Percentiles rank a stretch among this genome's conserved stretches.
These are phyloP conservation scores for Myotisia sp. DNA, from an alignment of 2,329 filamentous ascomycete genomes.

Conservation along the genomic window DNA sequence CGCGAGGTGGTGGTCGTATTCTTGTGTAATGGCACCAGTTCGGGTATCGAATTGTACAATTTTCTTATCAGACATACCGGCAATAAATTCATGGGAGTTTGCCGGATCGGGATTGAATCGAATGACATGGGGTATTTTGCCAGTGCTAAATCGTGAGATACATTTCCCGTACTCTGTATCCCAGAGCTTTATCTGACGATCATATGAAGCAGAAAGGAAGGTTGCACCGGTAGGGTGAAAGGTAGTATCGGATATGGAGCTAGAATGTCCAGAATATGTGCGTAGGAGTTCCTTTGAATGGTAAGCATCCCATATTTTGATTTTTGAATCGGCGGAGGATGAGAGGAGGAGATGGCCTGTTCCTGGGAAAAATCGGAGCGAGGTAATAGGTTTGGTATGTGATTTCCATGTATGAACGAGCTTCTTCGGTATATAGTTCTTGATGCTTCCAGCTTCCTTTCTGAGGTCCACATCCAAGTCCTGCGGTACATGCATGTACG, in stretches of 20 bases:
- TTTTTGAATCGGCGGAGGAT: conserved; percentile 74
- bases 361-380: conserved; percentile 73
- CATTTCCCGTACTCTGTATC: conserved; percentile 91
- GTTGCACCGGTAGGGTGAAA: conserved; percentile 72
- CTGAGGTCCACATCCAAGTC: conserved; percentile 74
- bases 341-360: conserved; percentile 82
- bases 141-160: conserved; percentile 74
- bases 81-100: conserved; percentile 76
- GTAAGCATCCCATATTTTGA: conserved; percentile 92
- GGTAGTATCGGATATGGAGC: conserved; percentile 75
- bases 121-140: conserved; percentile 88
- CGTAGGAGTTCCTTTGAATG: conserved; percentile 77
- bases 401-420: conserved; percentile 78
- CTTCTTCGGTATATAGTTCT: conserved; percentile 93
- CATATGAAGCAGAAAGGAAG: conserved; percentile 84
- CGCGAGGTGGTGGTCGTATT: conserved; percentile 97
- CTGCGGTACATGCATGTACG: conserved; percentile 94
- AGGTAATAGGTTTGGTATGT: conserved; percentile 73
- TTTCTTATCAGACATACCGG: conserved; percentile 97
- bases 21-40: conserved; percentile 70
- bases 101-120: conserved; percentile 75
- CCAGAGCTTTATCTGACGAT: conserved; percentile 95
- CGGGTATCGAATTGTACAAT: conserved; percentile 94
- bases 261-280: conserved; percentile 81
- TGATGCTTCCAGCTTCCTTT: conserved; percentile 64